Evolutionary conservation across 306 rosid species (phyloP).

Genomic region (Echinosophora koreensis): DNA sequence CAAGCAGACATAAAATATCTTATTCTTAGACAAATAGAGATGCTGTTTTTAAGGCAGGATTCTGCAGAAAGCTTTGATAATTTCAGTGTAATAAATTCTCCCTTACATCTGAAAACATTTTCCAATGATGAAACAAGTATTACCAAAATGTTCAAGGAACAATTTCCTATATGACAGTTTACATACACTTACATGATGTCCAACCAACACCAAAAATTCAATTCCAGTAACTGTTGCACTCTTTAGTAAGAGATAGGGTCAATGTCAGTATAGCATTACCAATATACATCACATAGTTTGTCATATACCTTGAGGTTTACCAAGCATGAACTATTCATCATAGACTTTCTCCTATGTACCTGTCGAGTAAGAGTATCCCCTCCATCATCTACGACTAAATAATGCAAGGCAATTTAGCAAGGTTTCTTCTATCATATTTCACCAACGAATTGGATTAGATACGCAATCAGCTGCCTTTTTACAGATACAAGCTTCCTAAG

Average conservation of each 20-base stretch:
- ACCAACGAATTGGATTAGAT: slow-evolving; percentile 31
- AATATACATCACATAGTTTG: slow-evolving; percentile 6
- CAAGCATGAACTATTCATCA: slow-evolving; percentile 4
- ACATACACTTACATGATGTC: slow-evolving; percentile 31
- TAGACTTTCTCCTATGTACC: slow-evolving; percentile 37
- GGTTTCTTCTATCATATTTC: slow-evolving; percentile 27
- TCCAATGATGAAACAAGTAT: slow-evolving; percentile 20
- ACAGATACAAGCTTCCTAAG: slow-evolving; percentile 31
- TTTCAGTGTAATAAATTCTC: slow-evolving; percentile 2
- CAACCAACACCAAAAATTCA: slow-evolving; percentile 23
- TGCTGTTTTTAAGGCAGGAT: slow-evolving; percentile 1
- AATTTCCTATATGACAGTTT: not conserved
- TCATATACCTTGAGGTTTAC: slow-evolving; percentile 27
- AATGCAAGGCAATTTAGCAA: slow-evolving; percentile 25
- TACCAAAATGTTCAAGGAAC: slow-evolving; percentile 35
- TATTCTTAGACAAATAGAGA: slow-evolving; percentile 26
- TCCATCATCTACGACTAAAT: slow-evolving; percentile 14
- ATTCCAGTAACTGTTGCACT: slow-evolving; percentile 16
- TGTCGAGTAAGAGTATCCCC: slow-evolving; percentile 7
- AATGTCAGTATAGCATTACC: slow-evolving; percentile 16
- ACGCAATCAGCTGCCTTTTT: slow-evolving; percentile 23
- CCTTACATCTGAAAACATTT: not conserved
- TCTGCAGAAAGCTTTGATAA: slow-evolving; percentile 28
- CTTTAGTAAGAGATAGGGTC: slow-evolving; percentile 37
- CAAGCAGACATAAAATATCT: not conserved